These are phyloP conservation scores for Neofusicoccum laricinum DNA, from an alignment of 2,329 filamentous ascomycete genomes.

Conservation along the genomic window DNA sequence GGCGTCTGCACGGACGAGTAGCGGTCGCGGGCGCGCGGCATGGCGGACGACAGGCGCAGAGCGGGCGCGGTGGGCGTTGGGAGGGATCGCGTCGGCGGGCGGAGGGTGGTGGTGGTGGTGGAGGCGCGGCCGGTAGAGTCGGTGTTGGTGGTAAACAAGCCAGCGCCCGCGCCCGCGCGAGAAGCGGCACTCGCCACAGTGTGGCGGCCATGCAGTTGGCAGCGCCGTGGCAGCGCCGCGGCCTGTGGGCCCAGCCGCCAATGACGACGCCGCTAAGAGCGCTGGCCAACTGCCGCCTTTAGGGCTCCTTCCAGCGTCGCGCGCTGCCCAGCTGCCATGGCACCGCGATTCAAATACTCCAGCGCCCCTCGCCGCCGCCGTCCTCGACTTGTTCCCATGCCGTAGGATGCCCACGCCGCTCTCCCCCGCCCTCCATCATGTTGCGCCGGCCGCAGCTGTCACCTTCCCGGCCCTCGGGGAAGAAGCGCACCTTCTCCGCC, in stretches of 20 bases:
- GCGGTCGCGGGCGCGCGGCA: conserved; percentile 56
- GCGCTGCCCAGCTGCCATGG: too few relatives aligned
- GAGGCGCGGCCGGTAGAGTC: not conserved
- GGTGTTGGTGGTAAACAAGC: too few relatives aligned
- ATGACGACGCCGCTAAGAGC: too few relatives aligned
- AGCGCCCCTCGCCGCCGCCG: not conserved
- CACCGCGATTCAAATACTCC: too few relatives aligned
- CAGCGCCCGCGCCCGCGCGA: too few relatives aligned
- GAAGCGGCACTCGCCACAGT: too few relatives aligned
- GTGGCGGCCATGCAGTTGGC: too few relatives aligned
- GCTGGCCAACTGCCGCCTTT: not conserved
- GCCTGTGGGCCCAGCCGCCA: too few relatives aligned
- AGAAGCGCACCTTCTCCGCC: conserved; percentile 38
- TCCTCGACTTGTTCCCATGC: not conserved
- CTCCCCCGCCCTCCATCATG: not conserved
- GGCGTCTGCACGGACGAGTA: conserved; percentile 43
- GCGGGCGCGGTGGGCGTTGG: not conserved
- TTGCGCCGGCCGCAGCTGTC: conserved; percentile 12
- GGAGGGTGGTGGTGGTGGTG: not conserved
- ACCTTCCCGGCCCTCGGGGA: not conserved
- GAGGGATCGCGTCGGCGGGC: not conserved
- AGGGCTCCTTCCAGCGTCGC: not conserved
- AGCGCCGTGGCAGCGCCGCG: too few relatives aligned
- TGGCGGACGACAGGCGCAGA: conserved; percentile 30
- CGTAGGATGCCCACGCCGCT: not conserved